Conservation (phyloP, 306 rosid species). For the Citrullus amarus region DNA sequence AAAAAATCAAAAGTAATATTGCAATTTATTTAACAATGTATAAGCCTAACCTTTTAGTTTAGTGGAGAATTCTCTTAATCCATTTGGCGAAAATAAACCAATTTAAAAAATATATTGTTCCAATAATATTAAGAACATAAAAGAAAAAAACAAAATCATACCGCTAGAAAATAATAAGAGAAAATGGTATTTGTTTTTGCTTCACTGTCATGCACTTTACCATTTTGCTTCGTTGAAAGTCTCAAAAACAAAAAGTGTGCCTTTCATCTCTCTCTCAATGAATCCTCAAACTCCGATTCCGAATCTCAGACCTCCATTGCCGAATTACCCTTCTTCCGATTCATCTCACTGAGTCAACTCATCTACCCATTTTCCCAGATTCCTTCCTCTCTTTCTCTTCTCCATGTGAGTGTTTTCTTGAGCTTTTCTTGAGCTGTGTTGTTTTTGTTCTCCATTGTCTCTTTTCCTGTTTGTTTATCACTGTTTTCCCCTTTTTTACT, state of each 20-base stretch:
- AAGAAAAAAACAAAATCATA: neutral
- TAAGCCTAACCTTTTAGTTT: no score
- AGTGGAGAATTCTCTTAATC: no score
- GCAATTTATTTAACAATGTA: no score
- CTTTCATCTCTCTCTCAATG: neutral
- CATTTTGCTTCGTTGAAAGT: conserved; percentile 21
- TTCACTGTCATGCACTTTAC: conserved; percentile 39
- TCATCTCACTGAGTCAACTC: conserved; percentile 32
- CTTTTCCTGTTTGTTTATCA: neutral
- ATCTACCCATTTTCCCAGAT: neutral
- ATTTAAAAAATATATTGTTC: neutral
- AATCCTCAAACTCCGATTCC: conserved; percentile 30
- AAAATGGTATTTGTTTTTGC: neutral
- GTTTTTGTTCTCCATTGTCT: neutral
- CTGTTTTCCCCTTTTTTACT: neutral
- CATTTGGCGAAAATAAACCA: no score
- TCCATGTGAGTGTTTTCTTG: conserved; percentile 18
- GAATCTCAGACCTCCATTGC: conserved; percentile 23
- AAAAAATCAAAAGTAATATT: no score
- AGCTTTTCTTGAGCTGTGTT: neutral
- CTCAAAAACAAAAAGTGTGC: conserved; percentile 6
- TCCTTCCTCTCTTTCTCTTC: neutral
- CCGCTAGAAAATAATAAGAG: neutral
- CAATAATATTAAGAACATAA: neutral
- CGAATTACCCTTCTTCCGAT: neutral